phyloP scores from a whole-genome alignment of 345 rosid species.

The Rhodamnia argentea region DNA sequence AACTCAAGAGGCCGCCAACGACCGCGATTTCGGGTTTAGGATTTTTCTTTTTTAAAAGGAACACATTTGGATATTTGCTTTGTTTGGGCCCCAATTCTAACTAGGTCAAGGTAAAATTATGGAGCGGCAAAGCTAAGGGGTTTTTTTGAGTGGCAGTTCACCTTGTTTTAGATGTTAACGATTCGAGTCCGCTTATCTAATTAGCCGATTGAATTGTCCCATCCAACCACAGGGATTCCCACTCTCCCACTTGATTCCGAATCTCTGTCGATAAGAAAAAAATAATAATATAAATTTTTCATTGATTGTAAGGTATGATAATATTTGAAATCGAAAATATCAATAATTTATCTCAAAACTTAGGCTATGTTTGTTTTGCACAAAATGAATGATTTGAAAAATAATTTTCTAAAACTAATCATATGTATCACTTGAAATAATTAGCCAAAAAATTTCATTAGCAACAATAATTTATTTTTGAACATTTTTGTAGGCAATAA shows the following conservation, averaged over 20 bases:
- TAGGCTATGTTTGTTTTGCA: accelerated
- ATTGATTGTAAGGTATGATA: not conserved
- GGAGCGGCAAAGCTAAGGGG: not conserved
- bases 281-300: too few relatives aligned
- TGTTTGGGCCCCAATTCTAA: too few relatives aligned
- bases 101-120: not conserved
- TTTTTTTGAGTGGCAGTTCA: not conserved
- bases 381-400: not conserved
- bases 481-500: not conserved
- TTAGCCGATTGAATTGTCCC: not conserved
- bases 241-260: not conserved
- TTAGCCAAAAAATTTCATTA: not conserved
- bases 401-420: not conserved
- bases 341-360: not conserved
- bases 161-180: not conserved
- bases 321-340: not conserved
- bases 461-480: not conserved
- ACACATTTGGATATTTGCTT: too few relatives aligned
- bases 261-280: not conserved
- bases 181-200: not conserved
- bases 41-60: not conserved
- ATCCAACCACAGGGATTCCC: not conserved
- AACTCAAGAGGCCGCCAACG: not conserved
- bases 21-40: not conserved
- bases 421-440: not conserved